Conservation (phyloP, 768 basidiomycete genomes). For the Paxillus ammoniavirescens region DNA sequence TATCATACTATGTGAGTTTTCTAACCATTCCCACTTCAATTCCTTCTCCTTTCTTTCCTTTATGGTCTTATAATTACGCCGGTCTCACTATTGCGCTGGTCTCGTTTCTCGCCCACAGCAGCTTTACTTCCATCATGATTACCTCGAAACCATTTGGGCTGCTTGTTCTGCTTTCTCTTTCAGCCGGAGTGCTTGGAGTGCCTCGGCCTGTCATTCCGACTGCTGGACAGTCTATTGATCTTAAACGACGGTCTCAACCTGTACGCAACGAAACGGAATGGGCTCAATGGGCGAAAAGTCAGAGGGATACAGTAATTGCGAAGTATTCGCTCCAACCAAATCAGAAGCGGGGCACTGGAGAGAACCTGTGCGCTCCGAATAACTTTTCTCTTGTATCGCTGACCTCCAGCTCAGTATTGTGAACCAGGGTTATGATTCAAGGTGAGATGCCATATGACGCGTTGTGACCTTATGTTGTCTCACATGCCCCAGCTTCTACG, state of each 20-base stretch:
- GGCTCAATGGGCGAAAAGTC: conserved; percentile 42
- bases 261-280: conserved; percentile 19
- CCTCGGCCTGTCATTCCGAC: conserved; percentile 5
- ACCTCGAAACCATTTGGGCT: conserved; percentile 5
- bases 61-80: neutral
- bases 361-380: conserved; percentile 40
- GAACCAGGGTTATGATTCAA: conserved; percentile 64
- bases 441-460: conserved; percentile 33
- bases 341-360: conserved; percentile 43
- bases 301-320: conserved; percentile 39
- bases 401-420: conserved; percentile 42
- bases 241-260: conserved; percentile 13
- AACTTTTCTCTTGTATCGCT: neutral
- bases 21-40: conserved; percentile 3
- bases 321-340: conserved; percentile 43
- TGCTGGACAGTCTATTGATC: conserved; percentile 22
- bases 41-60: neutral
- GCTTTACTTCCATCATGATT: conserved; percentile 8
- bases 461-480: neutral
- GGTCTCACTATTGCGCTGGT: conserved; percentile 9
- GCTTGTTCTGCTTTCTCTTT: conserved; percentile 10
- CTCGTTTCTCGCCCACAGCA: conserved; percentile 1
- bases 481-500: conserved; percentile 29
- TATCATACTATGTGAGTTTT: conserved; percentile 5
- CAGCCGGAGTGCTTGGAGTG: conserved; percentile 9